Conservation (phyloP, 2,329 filamentous ascomycete genomes). For the Xylaria sp. region DNA sequence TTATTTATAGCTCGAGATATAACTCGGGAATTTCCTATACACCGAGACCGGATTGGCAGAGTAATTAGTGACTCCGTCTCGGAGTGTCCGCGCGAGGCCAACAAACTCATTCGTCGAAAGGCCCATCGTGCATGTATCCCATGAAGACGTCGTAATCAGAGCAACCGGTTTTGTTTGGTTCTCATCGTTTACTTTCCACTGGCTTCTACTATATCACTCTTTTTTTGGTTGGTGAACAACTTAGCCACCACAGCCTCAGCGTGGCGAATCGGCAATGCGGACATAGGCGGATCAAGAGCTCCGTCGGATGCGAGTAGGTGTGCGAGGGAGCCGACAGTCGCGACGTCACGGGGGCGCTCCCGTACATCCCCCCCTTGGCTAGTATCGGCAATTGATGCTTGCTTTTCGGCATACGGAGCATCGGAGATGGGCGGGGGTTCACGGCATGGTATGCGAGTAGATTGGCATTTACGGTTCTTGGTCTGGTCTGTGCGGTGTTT, state of each 20-base stretch:
- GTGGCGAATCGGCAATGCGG: background rate
- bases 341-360: background rate
- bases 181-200: background rate
- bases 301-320: background rate
- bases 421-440: background rate
- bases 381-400: too few species aligned
- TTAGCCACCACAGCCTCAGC: constrained; percentile 19
- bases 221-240: too few species aligned
- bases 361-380: too few species aligned
- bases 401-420: background rate
- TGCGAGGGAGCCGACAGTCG: background rate
- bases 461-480: too few species aligned
- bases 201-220: too few species aligned
- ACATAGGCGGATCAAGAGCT: background rate
- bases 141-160: background rate
- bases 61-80: background rate
- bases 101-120: background rate
- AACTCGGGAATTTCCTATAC: background rate
- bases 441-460: too few species aligned
- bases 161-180: background rate
- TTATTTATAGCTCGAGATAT: background rate
- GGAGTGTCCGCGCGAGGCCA: constrained; percentile 8
- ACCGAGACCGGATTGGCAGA: background rate
- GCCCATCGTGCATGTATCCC: background rate
- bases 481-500: too few species aligned